Evolutionary conservation across 257 asterid genomes (phyloP), one percentile per base, ranked within the genome.

Genomic region (Nicotiana tabacum): DNA sequence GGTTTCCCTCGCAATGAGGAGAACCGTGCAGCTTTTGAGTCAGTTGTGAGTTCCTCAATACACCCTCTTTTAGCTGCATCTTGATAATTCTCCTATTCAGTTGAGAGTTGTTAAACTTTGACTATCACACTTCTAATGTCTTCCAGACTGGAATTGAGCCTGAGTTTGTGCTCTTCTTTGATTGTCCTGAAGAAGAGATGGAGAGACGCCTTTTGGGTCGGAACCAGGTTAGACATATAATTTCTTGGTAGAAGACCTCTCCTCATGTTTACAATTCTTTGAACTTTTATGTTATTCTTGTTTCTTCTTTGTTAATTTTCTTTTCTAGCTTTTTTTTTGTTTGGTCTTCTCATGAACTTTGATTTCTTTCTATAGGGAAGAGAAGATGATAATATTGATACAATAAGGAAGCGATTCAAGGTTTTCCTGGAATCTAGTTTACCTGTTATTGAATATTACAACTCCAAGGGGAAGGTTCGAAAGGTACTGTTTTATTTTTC

Each of bases 1-100:
- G 99, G 99, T 12, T 93, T 95, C 85, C 99, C 98, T 72, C 97
- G 99, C 66, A 93, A 93, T 82, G 98, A 95, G 91, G 98, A 95
- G 89, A 95, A 95, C 76, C 97, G 97, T 82, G 94, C 94, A 65
- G 92, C 95, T 57, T 95, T 95, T 88, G 99, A 93, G 90, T 77
- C 86, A 65, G 95, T 91, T 10, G 97, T 93, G 88, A 91, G 93
- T 89, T 72, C 82, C 55, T 37, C 9, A 27, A 15, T 51, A 15
- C 43, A 27, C 61, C 18, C 43, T 74, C 60, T 72, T 74, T 51
- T 27, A 51, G 27, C 80, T 51, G 64, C 80, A 74, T 27, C 43
- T 51, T 48, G 80, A 74, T 27, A 4, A 27, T 48, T 48, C 62
- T 74, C 62, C 24, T 27, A 48, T 74, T 48, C 51, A 16, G 21